These are phyloP conservation scores for Epicoccum sorghinum DNA, from an alignment of 2,329 filamentous ascomycete species.

Conservation along the genomic window DNA sequence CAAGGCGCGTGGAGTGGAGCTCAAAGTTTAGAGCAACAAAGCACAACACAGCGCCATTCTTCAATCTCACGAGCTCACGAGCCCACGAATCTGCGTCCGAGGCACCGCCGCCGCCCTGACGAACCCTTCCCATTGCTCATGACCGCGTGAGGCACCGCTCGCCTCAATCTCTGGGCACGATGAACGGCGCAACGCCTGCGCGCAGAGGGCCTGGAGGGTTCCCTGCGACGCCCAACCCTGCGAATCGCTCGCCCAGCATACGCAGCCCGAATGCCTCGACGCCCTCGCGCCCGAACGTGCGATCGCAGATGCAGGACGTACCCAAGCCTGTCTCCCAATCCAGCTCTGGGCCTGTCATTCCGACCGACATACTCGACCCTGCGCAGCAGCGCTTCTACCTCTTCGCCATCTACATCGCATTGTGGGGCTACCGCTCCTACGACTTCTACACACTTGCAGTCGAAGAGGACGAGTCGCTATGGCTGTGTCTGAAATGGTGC, in stretches of 20 bases:
- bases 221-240: slow-evolving; percentile 72
- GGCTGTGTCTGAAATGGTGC: slow-evolving; percentile 93
- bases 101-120: slow-evolving; percentile 1
- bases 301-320: slow-evolving; percentile 42
- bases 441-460: slow-evolving; percentile 81
- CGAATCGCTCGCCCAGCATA: slow-evolving; percentile 40
- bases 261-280: slow-evolving; percentile 32
- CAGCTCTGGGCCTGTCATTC: slow-evolving; percentile 70
- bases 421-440: slow-evolving; percentile 84
- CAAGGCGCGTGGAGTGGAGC: slow-evolving; percentile 2
- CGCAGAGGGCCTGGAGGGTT: slow-evolving; percentile 78
- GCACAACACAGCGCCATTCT: slow-evolving; percentile 12
- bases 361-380: slow-evolving; percentile 81
- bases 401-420: slow-evolving; percentile 74
- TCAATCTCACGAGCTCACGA: background rate
- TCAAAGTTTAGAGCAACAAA: slow-evolving; percentile 5
- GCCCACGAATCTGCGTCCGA: background rate
- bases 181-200: slow-evolving; percentile 74
- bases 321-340: slow-evolving; percentile 28
- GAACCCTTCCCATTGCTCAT: background rate
- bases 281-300: slow-evolving; percentile 42
- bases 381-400: slow-evolving; percentile 91
- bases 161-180: slow-evolving; percentile 57
- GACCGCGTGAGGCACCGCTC: background rate
- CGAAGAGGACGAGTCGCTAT: slow-evolving; percentile 84